phyloP scores from a whole-genome alignment of 2,329 filamentous ascomycete species.

The Alternaria dauci region DNA sequence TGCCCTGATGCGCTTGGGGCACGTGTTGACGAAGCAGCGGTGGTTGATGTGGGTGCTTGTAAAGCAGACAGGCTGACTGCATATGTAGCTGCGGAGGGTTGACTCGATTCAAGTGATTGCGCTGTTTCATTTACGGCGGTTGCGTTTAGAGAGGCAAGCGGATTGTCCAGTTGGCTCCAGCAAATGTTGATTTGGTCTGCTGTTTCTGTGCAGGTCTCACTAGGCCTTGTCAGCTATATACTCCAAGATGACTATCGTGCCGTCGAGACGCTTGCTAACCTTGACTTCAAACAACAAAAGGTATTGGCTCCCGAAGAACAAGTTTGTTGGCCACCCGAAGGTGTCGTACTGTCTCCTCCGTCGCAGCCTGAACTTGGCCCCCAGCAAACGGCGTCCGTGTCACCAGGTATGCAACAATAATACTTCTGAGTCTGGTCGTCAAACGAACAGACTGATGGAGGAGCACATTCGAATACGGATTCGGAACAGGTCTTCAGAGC shows the following conservation, averaged over 20 bases:
- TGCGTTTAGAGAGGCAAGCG: conserved; percentile 18
- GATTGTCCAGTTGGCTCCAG: conserved; percentile 29
- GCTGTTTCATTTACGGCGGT: conserved; percentile 28
- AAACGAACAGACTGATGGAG: conserved; percentile 27
- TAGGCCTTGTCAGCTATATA: conserved; percentile 16
- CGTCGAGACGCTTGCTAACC: conserved; percentile 7
- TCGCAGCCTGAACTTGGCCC: conserved; percentile 12
- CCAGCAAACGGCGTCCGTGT: conserved; percentile 28
- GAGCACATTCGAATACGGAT: conserved; percentile 18
- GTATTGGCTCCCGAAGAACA: conserved; percentile 17
- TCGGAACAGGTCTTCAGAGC: conserved; percentile 10
- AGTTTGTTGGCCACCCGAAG: conserved; percentile 15
- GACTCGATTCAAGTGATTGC: conserved; percentile 26
- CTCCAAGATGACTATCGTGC: neutral
- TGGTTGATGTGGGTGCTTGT: conserved; percentile 8
- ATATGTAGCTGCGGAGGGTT: conserved; percentile 20
- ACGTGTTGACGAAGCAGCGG: conserved; percentile 1
- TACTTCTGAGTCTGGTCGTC: conserved; percentile 23
- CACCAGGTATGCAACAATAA: conserved; percentile 31
- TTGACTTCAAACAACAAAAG: conserved; percentile 27
- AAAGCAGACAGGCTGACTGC: conserved; percentile 18
- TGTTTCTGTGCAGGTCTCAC: conserved; percentile 13
- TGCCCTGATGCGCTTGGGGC: neutral
- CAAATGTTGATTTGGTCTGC: conserved; percentile 37
- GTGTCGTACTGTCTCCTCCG: conserved; percentile 12